Evolutionary conservation across 352 stramenopile genomes (phyloP).

Genomic region (Globisporangium emineosum): DNA sequence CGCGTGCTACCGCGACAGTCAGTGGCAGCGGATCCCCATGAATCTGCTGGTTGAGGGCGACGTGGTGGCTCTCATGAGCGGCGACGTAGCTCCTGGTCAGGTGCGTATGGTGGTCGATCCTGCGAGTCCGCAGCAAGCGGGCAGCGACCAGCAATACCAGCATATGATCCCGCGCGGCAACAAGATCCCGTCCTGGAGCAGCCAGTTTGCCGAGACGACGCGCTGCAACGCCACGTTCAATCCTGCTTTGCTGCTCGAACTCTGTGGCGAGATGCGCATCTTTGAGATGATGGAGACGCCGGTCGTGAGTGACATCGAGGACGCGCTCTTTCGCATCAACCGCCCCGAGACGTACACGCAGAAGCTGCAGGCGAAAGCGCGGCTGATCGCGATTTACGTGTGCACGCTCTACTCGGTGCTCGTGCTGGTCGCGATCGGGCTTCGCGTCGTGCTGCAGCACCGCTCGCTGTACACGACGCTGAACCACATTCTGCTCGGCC

Average conservation of each 20-base stretch:
- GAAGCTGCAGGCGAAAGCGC: conserved; percentile 63
- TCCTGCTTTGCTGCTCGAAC: conserved; percentile 58
- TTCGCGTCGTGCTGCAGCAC: conserved; percentile 67
- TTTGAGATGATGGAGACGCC: conserved; percentile 85
- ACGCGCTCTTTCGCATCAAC: conserved; percentile 74
- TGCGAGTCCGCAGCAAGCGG: background rate
- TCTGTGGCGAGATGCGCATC: conserved; percentile 86
- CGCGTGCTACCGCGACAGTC: conserved; percentile 72
- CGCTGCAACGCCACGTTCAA: conserved; percentile 79
- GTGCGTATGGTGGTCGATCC: conserved; percentile 41
- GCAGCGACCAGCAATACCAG: background rate
- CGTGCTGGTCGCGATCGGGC: conserved; percentile 59
- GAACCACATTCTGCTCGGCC: conserved; percentile 64
- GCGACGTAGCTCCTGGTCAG: conserved; percentile 68
- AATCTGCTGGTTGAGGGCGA: conserved; percentile 82
- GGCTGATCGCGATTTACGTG: conserved; percentile 50
- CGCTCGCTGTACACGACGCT: conserved; percentile 64
- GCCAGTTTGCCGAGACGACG: conserved; percentile 36
- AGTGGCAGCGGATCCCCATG: conserved; percentile 82
- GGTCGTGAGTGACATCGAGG: conserved; percentile 71
- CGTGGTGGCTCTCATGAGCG: conserved; percentile 79
- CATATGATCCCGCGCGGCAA: conserved; percentile 43
- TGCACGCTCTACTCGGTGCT: conserved; percentile 69
- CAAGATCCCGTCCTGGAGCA: conserved; percentile 61
- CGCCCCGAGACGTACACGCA: conserved; percentile 71